A percentile compares a stretch with the other conserved stretches of the same genome.
phyloP scores from a whole-genome alignment of 352 stramenopile genomes.

The Phytophthora syringae region DNA sequence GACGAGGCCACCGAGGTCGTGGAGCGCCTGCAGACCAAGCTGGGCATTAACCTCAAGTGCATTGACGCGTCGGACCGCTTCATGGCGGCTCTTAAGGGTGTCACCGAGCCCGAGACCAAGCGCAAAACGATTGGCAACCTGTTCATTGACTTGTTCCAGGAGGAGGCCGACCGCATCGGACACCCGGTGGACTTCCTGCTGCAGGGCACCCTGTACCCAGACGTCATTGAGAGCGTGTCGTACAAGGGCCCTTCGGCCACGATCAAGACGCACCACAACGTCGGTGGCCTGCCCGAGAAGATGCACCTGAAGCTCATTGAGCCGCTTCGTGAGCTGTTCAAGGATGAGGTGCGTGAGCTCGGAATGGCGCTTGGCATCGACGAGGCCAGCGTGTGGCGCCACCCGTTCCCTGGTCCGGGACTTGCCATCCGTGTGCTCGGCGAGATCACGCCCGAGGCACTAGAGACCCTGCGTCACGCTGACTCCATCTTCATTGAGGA shows the following conservation, averaged over 20 bases:
- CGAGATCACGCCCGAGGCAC: slow-evolving; percentile 93
- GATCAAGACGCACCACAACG: slow-evolving; percentile 99
- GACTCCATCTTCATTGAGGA: slow-evolving; percentile 99
- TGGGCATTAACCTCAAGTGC: slow-evolving; percentile 97
- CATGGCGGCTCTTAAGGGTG: slow-evolving; percentile 91
- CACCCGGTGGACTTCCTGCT: slow-evolving; percentile 94
- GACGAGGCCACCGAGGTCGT: slow-evolving; percentile 95
- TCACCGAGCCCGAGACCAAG: slow-evolving; percentile 98
- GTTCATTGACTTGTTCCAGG: slow-evolving; percentile 99
- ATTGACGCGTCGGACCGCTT: slow-evolving; percentile 98
- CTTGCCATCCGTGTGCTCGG: slow-evolving; percentile 99
- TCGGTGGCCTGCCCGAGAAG: slow-evolving; percentile 96
- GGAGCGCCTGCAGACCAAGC: slow-evolving; percentile 87
- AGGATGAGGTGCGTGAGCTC: slow-evolving; percentile 98
- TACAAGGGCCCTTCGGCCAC: slow-evolving; percentile 98
- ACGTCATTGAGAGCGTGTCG: slow-evolving; percentile 99
- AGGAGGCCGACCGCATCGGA: slow-evolving; percentile 85
- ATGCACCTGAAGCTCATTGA: slow-evolving; percentile 99
- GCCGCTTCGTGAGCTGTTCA: slow-evolving; percentile 98
- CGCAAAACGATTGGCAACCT: slow-evolving; percentile 98
- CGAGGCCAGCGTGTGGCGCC: slow-evolving; percentile 97
- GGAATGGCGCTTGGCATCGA: slow-evolving; percentile 98
- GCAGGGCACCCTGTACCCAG: slow-evolving; percentile 99
- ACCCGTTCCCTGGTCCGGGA: slow-evolving; percentile 99
- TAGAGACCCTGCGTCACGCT: slow-evolving; percentile 97